phyloP scores from a whole-genome alignment of 2,329 filamentous ascomycete genomes.

The Botrytis deweyae region DNA sequence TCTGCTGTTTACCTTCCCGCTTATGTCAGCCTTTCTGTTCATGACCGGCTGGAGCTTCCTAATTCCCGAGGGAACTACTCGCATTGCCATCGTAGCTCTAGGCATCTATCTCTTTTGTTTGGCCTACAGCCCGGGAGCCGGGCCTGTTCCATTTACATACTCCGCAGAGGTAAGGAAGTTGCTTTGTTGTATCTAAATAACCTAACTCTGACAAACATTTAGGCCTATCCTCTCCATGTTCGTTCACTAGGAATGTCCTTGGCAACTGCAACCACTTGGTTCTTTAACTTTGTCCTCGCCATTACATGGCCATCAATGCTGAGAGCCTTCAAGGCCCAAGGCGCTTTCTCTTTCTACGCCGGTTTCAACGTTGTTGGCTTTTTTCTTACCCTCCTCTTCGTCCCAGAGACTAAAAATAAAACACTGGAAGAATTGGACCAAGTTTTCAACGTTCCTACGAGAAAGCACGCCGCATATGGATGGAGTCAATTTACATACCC shows the following conservation, averaged over 20 bases:
- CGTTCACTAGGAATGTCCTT: conserved; percentile 62
- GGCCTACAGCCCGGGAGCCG: conserved; percentile 64
- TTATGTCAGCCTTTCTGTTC: conserved; percentile 56
- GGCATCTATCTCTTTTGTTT: conserved; percentile 64
- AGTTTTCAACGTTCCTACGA: conserved; percentile 22
- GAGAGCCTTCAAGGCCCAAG: conserved; percentile 34
- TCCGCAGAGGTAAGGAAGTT: conserved; percentile 42
- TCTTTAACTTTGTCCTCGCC: conserved; percentile 57
- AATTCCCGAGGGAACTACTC: conserved; percentile 43
- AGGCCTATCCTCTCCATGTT: conserved; percentile 60
- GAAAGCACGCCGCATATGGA: conserved; percentile 15
- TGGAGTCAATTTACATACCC: conserved; percentile 12
- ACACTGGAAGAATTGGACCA: conserved; percentile 38
- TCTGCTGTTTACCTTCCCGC: conserved; percentile 61
- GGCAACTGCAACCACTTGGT: conserved; percentile 59
- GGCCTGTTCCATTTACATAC: conserved; percentile 60
- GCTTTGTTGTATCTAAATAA: neutral
- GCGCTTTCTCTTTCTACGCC: conserved; percentile 55
- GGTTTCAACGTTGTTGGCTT: conserved; percentile 55
- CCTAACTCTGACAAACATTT: neutral
- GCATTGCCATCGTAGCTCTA: conserved; percentile 46
- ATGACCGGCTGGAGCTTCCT: conserved; percentile 54
- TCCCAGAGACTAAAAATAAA: conserved; percentile 58
- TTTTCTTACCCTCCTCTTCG: conserved; percentile 53
- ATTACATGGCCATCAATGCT: conserved; percentile 45